phyloP scores from a whole-genome alignment of 225 moss, liverwort and hornwort species.

The Neckera pumila region DNA sequence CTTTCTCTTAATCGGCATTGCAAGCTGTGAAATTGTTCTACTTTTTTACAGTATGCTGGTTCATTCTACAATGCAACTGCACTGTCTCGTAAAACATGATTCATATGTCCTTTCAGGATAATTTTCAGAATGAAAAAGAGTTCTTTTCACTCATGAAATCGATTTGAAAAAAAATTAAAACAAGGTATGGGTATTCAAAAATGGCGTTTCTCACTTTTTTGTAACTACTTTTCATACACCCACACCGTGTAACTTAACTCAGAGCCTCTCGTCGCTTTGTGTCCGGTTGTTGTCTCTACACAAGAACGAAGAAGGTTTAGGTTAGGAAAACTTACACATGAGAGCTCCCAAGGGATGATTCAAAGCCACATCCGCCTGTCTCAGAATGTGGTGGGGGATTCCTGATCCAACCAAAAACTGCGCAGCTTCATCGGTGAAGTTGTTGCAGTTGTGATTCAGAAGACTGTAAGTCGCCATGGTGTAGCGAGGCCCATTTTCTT shows the following conservation, averaged over 20 bases:
- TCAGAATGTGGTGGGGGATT: conserved; percentile 48
- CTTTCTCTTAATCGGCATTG: neutral
- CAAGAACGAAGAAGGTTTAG: neutral
- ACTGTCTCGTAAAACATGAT: neutral
- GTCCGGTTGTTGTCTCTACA: neutral
- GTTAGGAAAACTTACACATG: conserved; percentile 22
- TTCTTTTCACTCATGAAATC: neutral
- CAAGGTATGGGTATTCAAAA: too few relatives aligned
- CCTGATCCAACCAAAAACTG: conserved; percentile 59
- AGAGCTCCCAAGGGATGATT: conserved; percentile 59
- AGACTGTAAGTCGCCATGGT: conserved; percentile 56
- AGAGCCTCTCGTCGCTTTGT: neutral
- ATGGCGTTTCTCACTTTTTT: neutral
- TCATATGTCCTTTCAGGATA: neutral
- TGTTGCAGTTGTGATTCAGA: conserved; percentile 70
- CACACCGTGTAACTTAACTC: neutral
- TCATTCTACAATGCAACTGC: neutral
- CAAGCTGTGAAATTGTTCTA: neutral
- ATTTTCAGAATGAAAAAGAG: neutral
- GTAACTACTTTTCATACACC: neutral
- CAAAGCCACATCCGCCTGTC: conserved; percentile 44
- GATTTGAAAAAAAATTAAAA: neutral
- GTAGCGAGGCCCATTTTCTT: conserved; percentile 46
- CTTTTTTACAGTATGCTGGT: too few relatives aligned
- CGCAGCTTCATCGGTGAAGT: conserved; percentile 60